phyloP scores from a whole-genome alignment of 176 grass and related monocot genomes.

The Ampelocalamus luodianensis region DNA sequence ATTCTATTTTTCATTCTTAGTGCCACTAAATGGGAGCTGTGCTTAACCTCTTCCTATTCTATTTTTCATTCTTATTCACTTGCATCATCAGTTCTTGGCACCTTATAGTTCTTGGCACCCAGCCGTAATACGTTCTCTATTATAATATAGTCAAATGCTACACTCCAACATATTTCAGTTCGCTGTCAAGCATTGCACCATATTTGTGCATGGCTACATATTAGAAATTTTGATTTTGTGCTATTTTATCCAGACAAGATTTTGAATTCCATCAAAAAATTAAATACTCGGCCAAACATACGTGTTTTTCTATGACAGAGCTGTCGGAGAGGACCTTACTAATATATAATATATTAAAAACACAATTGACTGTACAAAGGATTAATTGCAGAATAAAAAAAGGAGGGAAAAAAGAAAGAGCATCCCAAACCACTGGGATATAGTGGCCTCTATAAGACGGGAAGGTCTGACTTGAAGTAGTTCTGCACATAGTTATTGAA shows the following conservation, averaged over 20 bases:
- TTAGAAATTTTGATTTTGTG: neutral
- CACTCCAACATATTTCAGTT: conserved; percentile 1
- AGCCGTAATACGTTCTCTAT: neutral
- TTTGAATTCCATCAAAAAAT: neutral
- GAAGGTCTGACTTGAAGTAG: conserved; percentile 5
- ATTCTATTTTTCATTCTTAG: neutral
- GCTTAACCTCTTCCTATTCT: neutral
- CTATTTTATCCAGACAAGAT: conserved; percentile 6
- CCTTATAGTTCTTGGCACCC: neutral
- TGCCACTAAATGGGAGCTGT: neutral
- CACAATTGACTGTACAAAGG: conserved; percentile 10
- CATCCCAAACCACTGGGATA: conserved; percentile 20
- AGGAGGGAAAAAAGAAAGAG: neutral
- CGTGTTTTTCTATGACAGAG: neutral
- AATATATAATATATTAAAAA: conserved; percentile 7
- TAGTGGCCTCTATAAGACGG: conserved; percentile 25
- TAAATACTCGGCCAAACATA: neutral
- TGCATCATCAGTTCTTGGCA: neutral
- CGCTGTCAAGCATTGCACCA: neutral
- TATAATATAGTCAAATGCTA: neutral
- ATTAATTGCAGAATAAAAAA: neutral
- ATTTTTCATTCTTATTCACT: neutral
- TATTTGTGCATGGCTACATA: conserved; percentile 12
- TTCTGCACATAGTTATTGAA: neutral
- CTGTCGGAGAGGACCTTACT: neutral